Evolutionary conservation across 2,329 filamentous ascomycete species (phyloP), one percentile per base, ranked within the genome.

Genomic region (Apiospora phragmitis): DNA sequence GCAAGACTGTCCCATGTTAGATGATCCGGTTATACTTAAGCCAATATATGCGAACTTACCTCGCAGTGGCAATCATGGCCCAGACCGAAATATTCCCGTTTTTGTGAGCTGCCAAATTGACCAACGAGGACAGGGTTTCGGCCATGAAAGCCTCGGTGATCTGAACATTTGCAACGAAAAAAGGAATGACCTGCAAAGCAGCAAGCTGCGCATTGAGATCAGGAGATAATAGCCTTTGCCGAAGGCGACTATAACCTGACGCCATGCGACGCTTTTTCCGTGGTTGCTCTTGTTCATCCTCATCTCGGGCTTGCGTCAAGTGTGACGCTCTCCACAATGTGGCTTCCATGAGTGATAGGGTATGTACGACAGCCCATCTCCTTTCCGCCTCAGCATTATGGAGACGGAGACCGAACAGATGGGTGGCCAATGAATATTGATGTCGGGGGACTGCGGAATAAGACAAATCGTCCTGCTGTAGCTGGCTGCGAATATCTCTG

Each of bases 21-120:
- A n/a, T 11, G 32, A n/a, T 42, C 32, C 12, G 21, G 8, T 2
- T n/a, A 21, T 21, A 26, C 32, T 16, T 12, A 68, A 41, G 14
- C 4, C 42, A 55, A 24, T 29, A 69, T 65, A 16, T 41, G 51
- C 35, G 29, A 69, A 21, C 86, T 78, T 83, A 95, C 94, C 93
- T 93, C 73, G 93, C 86, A 77, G 94, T 89, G n/a, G 91, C 92
- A 68, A 98, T 80, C 84, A 97, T 90, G 24, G 94, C 92, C 96
- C 96, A 99, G 0, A 91, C 93, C 9, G 91, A 88, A 51, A 91
- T 83, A 11, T 81, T 80, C 18, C 83, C 82, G 74, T 92, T 90
- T 76, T 97, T 95, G 76, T 96, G 92, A 12, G 88, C 86, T 59
- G 92, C 88, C 69, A 87, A 85, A 14, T 83, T 80, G 21, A 86